Evolutionary conservation across 805 yeast genomes (phyloP).

Genomic region (Scheffersomyces ergatensis): DNA sequence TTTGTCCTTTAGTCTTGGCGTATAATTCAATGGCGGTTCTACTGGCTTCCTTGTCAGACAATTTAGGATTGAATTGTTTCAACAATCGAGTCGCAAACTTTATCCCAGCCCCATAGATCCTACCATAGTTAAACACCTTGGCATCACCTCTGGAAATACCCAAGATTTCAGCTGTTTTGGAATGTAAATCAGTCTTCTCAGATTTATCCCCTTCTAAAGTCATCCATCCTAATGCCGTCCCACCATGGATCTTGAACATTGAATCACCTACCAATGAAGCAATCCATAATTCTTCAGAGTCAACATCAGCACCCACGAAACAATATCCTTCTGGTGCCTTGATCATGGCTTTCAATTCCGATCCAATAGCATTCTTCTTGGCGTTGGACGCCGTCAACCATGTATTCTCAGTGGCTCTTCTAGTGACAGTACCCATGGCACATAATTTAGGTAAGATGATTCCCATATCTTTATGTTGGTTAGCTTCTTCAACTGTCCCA

Average conservation of each 20-base stretch:
- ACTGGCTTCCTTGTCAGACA: constrained; percentile 66
- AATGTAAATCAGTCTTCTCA: constrained; percentile 92
- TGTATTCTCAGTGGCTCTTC: constrained; percentile 95
- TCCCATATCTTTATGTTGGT: constrained; percentile 44
- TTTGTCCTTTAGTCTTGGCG: constrained; percentile 74
- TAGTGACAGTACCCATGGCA: constrained; percentile 95
- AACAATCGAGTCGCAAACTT: constrained; percentile 83
- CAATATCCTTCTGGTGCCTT: constrained; percentile 85
- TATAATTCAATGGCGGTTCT: constrained; percentile 66
- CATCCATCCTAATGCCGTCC: constrained; percentile 99
- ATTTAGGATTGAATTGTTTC: constrained; percentile 74
- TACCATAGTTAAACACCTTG: constrained; percentile 91
- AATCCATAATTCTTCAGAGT: constrained; percentile 97
- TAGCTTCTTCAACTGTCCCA: constrained; percentile 18
- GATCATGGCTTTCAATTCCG: constrained; percentile 86
- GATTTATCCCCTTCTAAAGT: constrained; percentile 91
- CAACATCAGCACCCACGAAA: constrained; percentile 98
- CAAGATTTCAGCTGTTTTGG: constrained; percentile 85
- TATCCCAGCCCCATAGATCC: constrained; percentile 97
- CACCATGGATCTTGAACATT: constrained; percentile 84
- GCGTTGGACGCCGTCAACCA: constrained; percentile 99
- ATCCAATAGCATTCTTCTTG: constrained; percentile 79
- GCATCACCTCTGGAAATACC: constrained; percentile 92
- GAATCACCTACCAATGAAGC: constrained; percentile 95
- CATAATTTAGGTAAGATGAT: constrained; percentile 80